phyloP scores from a whole-genome alignment of 73 alveolate species.

The Symbiodinium natans region DNA sequence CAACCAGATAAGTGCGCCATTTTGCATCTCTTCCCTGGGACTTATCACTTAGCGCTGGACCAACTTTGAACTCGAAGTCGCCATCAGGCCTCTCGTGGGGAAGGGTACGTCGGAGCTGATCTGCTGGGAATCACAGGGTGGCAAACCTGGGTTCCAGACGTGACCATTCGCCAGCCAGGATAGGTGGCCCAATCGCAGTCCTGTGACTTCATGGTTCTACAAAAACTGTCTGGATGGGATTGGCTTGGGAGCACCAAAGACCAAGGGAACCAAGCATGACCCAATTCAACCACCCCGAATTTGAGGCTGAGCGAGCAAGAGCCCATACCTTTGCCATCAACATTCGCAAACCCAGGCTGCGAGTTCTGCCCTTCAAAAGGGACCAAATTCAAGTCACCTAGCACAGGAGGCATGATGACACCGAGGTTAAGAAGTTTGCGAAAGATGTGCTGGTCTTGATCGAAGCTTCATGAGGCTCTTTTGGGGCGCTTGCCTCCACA shows the following conservation, averaged over 20 bases:
- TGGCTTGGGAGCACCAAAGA: not conserved
- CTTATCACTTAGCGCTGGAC: not conserved
- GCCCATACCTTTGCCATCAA: not conserved
- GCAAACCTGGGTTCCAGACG: not conserved
- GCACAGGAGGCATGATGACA: too few relatives aligned
- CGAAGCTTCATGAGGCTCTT: too few relatives aligned
- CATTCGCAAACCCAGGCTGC: too few relatives aligned
- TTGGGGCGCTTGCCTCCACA: too few relatives aligned
- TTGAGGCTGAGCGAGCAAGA: not conserved
- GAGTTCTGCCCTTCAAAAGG: too few relatives aligned
- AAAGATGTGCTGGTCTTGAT: too few relatives aligned
- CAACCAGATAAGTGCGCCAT: not conserved
- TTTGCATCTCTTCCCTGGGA: not conserved
- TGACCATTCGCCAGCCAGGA: slow-evolving; percentile 94
- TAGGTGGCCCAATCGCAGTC: slow-evolving; percentile 93
- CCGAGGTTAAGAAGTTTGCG: too few relatives aligned
- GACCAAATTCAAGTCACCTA: too few relatives aligned
- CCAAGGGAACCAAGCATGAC: not conserved
- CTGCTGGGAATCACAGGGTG: too few relatives aligned
- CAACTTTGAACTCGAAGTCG: slow-evolving; percentile 73
- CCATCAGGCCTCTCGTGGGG: slow-evolving; percentile 75
- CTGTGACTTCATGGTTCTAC: not conserved
- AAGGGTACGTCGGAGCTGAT: too few relatives aligned
- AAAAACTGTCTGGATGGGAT: not conserved
- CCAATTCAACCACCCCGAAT: not conserved